Base-by-base conservation (phyloP, 2,329 filamentous ascomycete species). In the Pseudocercospora fuligena region DNA sequence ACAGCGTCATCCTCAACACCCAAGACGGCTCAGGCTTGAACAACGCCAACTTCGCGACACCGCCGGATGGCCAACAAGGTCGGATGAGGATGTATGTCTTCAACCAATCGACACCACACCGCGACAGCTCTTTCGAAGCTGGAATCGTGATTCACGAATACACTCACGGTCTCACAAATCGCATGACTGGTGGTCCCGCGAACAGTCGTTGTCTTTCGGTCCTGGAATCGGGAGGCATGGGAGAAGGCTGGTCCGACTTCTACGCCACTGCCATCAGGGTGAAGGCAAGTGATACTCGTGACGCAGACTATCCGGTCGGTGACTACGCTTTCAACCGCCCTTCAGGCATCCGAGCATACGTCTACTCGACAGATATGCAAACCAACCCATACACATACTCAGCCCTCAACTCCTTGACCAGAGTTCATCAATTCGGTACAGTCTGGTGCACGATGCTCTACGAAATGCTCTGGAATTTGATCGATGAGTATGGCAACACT, bases 1-100 rank as follows among this genome's bases (percentile, higher is more conserved):
- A 89, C 70, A 66, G 64, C n/a, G 84, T 87, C 43, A 86, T 86
- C 64, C 78, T 88, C 46, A 86, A 87, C 68, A 77, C 85, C 0
- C 87, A 89, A 70, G 87, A 89, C 64, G 86, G 85, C 31, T 80
- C 80, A 0, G 82, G 80, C 16, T 81, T 77, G 1, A 86, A 89
- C 78, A 88, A 88, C 66, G 87, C 87, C 65, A 83, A 86, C 77
- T 88, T 88, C 68, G 81, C 82, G 5, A 86, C 86, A 0, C 85
- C 84, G 0, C 79, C 81, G 0, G 86, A 88, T 67, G 86, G 86
- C 8, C 74, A 79, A 49, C 75, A 78, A 1, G 83, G 82, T 14
- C 82, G 85, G 31, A 88, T 89, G 87, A 76, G 84, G 23, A 88
- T 88, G 86, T 88, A 84, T 73, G 75, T 88, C 57, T 89, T 85